Evolutionary conservation across 2,329 filamentous ascomycete species (phyloP).

Genomic region (Talaromyces sp.): DNA sequence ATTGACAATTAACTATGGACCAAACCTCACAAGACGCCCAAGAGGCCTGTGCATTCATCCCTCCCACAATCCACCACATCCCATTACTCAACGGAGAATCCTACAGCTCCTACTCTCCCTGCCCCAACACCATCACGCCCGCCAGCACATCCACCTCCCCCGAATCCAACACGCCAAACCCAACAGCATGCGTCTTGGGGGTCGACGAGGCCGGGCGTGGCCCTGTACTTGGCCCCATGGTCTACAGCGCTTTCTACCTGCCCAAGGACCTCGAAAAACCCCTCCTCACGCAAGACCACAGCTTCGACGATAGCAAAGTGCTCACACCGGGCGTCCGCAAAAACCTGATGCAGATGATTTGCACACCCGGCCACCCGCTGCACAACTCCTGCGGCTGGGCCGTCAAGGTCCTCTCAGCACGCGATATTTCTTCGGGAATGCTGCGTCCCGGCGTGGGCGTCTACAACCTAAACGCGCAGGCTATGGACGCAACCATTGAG

Average conservation of each 20-base stretch:
- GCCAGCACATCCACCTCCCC: slow-evolving; percentile 44
- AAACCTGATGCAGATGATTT: slow-evolving; percentile 64
- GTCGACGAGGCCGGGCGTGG: slow-evolving; percentile 93
- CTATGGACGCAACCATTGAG: slow-evolving; percentile 82
- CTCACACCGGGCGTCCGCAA: slow-evolving; percentile 75
- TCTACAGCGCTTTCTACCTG: slow-evolving; percentile 66
- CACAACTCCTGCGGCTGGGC: slow-evolving; percentile 74
- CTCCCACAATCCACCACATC: slow-evolving; percentile 59
- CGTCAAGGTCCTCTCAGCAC: slow-evolving; percentile 70
- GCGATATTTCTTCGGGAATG: slow-evolving; percentile 77
- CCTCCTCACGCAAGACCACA: slow-evolving; percentile 70
- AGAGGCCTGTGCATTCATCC: slow-evolving; percentile 48
- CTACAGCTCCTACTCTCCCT: slow-evolving; percentile 65
- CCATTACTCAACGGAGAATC: slow-evolving; percentile 59
- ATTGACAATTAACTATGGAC: background rate
- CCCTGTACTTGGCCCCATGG: slow-evolving; percentile 77
- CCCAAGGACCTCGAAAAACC: slow-evolving; percentile 59
- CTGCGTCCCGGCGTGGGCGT: slow-evolving; percentile 48
- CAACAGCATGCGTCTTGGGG: slow-evolving; percentile 68
- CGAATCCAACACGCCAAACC: slow-evolving; percentile 28
- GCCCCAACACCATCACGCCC: slow-evolving; percentile 43
- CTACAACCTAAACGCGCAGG: slow-evolving; percentile 95
- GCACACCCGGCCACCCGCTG: slow-evolving; percentile 56
- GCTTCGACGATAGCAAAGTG: slow-evolving; percentile 93
- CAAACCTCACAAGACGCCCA: slow-evolving; percentile 27